Percentiles rank a stretch among this genome's conserved stretches.
Evolutionary conservation across 2,329 filamentous ascomycete species (phyloP).

Genomic region (Cladophialophora immunda): DNA sequence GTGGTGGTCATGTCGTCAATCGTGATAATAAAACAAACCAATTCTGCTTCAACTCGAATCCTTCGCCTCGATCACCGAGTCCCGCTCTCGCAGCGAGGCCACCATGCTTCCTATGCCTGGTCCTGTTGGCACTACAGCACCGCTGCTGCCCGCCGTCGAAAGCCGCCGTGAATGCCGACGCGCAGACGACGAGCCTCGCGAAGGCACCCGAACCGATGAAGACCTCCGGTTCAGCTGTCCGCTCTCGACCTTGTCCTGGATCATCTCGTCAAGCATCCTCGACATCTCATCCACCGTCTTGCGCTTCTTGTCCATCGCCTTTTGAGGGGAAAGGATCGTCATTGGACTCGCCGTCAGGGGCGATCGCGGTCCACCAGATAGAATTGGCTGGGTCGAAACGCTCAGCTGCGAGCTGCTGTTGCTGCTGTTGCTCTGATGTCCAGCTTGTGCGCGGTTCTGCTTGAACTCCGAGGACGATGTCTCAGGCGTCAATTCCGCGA

Average conservation of each 20-base stretch:
- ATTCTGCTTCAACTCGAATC: constrained; percentile 32
- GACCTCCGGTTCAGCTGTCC: constrained; percentile 74
- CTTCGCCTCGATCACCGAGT: constrained; percentile 35
- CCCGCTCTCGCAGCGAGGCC: constrained; percentile 37
- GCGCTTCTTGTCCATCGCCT: constrained; percentile 60
- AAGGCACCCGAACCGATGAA: constrained; percentile 69
- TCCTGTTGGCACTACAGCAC: constrained; percentile 12
- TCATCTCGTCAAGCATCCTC: constrained; percentile 94
- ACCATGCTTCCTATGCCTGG: constrained; percentile 44
- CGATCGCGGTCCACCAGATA: constrained; percentile 31
- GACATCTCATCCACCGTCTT: constrained; percentile 92
- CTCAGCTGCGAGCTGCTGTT: constrained; percentile 44
- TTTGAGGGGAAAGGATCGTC: constrained; percentile 46
- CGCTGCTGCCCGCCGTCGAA: constrained; percentile 27
- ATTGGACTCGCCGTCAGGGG: constrained; percentile 39
- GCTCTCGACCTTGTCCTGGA: constrained; percentile 82
- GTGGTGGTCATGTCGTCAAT: constrained; percentile 28
- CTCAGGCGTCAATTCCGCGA: constrained; percentile 68
- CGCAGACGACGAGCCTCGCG: constrained; percentile 43
- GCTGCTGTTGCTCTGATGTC: constrained; percentile 44
- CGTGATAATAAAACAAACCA: constrained; percentile 33
- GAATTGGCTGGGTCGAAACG: constrained; percentile 26
- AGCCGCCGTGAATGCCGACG: constrained; percentile 42
- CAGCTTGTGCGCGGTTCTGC: constrained; percentile 38
- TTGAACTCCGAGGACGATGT: constrained; percentile 46